Evolutionary conservation across 2,329 filamentous ascomycete genomes (phyloP), one percentile per base, ranked within the genome.

Genomic region (Sarocladiaceae sp.): DNA sequence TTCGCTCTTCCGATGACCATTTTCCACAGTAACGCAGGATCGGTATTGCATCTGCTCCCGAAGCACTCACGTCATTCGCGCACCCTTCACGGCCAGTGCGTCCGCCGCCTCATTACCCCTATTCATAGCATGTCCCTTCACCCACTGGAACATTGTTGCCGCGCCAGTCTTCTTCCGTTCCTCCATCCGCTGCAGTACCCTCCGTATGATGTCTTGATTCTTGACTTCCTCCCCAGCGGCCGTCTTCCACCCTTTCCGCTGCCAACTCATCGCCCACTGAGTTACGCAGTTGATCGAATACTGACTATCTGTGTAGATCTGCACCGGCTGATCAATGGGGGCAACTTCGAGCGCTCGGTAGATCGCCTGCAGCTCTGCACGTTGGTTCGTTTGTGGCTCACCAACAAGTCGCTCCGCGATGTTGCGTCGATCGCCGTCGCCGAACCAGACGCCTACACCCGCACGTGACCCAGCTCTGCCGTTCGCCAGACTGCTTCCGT

Each of bases 241-340:
- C n/a, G 82, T 95, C 58, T 74, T 76, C 91, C 91, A 98, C 5
- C 74, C 74, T 54, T 91, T 79, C 45, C 65, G 73, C 50, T 79
- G 71, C 93, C 93, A 97, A 45, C 76, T 82, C 18, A 66, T 63
- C 56, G 81, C 89, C 91, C 93, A 98, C 34, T 81, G 74, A 1
- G 83, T 95, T 20, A 89, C 80, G 58, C 91, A 97, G 52, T 90
- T 83, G 63, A 96, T 95, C 1, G 87, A 77, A 66, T 97, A 97
- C 56, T 82, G 82, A 63, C 86, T 93, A 65, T 98, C 93, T n/a
- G 83, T 89, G 59, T 83, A 76, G 52, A 98, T 94, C 46, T 82
- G 75, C 11, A 94, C 76, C 48, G 80, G 72, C 46, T 85, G 75
- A 47, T 82, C 72, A 13, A 76, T 65, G 1, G 86, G 82, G 2